Percentiles rank a stretch among this genome's conserved stretches.
Conservation (phyloP, 2,329 filamentous ascomycete genomes). For the Exutisphaerella laricina region DNA sequence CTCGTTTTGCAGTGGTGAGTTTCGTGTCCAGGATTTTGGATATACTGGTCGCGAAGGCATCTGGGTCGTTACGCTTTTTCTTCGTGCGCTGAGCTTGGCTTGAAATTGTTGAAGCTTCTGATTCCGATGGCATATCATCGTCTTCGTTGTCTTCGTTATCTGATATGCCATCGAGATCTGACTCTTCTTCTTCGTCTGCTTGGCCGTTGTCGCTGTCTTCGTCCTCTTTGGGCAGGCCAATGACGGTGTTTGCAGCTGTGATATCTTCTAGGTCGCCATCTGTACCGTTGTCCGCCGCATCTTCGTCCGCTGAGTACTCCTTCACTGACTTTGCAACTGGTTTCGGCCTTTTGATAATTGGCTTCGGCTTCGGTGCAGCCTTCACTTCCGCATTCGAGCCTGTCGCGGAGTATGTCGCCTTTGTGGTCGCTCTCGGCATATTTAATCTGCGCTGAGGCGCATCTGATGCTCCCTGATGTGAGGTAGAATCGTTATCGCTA, state of each 20-base stretch:
- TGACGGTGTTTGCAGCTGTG: slow-evolving; percentile 6
- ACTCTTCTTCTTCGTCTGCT: slow-evolving; percentile 28
- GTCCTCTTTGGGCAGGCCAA: slow-evolving; percentile 31
- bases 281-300: slow-evolving; percentile 11
- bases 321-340: slow-evolving; percentile 9
- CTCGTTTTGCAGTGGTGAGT: slow-evolving; percentile 70
- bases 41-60: slow-evolving; percentile 86
- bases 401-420: slow-evolving; percentile 13
- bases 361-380: slow-evolving; percentile 13
- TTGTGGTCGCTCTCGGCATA: not conserved
- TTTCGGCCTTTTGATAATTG: slow-evolving; percentile 18
- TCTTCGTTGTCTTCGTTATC: slow-evolving; percentile 37
- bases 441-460: slow-evolving; percentile 15
- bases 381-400: slow-evolving; percentile 15
- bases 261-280: slow-evolving; percentile 17
- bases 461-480: slow-evolving; percentile 22
- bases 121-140: slow-evolving; percentile 34
- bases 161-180: slow-evolving; percentile 16
- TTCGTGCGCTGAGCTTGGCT: slow-evolving; percentile 38
- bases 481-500: slow-evolving; percentile 29
- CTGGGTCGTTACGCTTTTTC: slow-evolving; percentile 86
- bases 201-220: slow-evolving; percentile 29
- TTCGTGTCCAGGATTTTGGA: slow-evolving; percentile 90
- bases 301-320: slow-evolving; percentile 10
- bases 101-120: slow-evolving; percentile 29